Conservation (phyloP, 441 rosid species). For the Capsella rubella region DNA sequence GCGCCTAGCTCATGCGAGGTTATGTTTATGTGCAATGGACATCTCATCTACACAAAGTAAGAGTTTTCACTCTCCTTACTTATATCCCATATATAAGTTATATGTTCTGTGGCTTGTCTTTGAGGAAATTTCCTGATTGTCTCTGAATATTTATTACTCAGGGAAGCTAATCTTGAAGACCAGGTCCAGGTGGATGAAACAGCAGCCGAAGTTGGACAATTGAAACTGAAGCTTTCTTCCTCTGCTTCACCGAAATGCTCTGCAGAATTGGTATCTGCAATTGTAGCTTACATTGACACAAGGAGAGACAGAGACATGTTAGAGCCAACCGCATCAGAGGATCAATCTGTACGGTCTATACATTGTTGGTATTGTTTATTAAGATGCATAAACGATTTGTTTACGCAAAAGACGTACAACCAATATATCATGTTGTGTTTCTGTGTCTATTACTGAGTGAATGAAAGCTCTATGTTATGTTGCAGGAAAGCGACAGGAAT, state of each 20-base stretch:
- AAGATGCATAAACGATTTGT: background rate
- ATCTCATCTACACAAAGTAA: slow-evolving; percentile 58
- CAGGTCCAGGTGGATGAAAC: slow-evolving; percentile 8
- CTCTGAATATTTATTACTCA: slow-evolving; percentile 21
- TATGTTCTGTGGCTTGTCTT: too few species aligned
- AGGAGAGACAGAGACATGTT: slow-evolving; percentile 49
- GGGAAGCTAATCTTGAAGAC: slow-evolving; percentile 35
- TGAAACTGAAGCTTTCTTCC: slow-evolving; percentile 33
- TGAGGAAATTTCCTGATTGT: slow-evolving; percentile 24
- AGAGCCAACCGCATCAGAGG: slow-evolving; percentile 41
- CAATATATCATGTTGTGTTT: background rate
- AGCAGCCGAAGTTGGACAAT: slow-evolving; percentile 32
- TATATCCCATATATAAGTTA: background rate
- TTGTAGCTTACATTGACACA: slow-evolving; percentile 42
- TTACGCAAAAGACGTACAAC: background rate
- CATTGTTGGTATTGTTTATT: slow-evolving; percentile 24
- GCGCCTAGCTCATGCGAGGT: slow-evolving; percentile 59
- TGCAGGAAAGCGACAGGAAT: slow-evolving; percentile 49
- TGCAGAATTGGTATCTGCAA: slow-evolving; percentile 44
- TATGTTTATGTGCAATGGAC: slow-evolving; percentile 66
- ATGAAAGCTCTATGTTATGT: slow-evolving; percentile 9
- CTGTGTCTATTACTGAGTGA: slow-evolving; percentile 4
- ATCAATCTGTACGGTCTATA: slow-evolving; percentile 41
- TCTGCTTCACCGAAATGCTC: slow-evolving; percentile 46
- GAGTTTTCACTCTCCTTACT: slow-evolving; percentile 26